phyloP scores from a whole-genome alignment of 2,329 filamentous ascomycete genomes.

The Fusarium floridanum region DNA sequence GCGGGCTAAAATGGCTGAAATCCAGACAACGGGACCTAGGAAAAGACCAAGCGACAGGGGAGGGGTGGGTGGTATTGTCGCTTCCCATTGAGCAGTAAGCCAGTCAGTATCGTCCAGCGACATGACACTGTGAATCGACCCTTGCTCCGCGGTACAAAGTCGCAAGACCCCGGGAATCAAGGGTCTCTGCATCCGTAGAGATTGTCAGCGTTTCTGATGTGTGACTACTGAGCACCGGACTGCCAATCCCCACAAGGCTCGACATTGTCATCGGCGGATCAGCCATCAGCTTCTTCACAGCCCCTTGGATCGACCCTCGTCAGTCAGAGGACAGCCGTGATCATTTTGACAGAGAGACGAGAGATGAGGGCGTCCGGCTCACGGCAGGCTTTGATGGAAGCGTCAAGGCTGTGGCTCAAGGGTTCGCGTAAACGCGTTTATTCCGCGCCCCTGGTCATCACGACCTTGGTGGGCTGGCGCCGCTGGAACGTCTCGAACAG shows the following conservation, averaged over 20 bases:
- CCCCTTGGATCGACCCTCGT: not conserved
- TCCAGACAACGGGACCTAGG: slow-evolving; percentile 6
- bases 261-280: slow-evolving; percentile 22
- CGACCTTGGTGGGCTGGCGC: slow-evolving; percentile 4
- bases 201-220: not conserved
- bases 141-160: slow-evolving; percentile 10
- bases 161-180: not conserved
- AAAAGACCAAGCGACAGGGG: not conserved
- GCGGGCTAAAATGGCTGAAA: slow-evolving; percentile 8
- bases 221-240: not conserved
- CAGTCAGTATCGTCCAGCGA: not conserved
- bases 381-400: not conserved
- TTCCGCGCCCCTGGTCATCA: slow-evolving; percentile 1
- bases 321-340: not conserved
- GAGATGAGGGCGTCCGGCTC: slow-evolving; percentile 15
- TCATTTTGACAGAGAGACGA: not conserved
- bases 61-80: slow-evolving; percentile 1
- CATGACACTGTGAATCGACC: not conserved
- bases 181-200: slow-evolving; percentile 1
- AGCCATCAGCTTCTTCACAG: slow-evolving; percentile 3
- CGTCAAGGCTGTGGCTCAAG: not conserved
- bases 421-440: slow-evolving; percentile 4
- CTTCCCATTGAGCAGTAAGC: not conserved
- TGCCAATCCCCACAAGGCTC: not conserved
- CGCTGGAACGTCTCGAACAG: slow-evolving; percentile 14